phyloP scores from a whole-genome alignment of 139 green algal genomes.

The Coelastrella sp. region DNA sequence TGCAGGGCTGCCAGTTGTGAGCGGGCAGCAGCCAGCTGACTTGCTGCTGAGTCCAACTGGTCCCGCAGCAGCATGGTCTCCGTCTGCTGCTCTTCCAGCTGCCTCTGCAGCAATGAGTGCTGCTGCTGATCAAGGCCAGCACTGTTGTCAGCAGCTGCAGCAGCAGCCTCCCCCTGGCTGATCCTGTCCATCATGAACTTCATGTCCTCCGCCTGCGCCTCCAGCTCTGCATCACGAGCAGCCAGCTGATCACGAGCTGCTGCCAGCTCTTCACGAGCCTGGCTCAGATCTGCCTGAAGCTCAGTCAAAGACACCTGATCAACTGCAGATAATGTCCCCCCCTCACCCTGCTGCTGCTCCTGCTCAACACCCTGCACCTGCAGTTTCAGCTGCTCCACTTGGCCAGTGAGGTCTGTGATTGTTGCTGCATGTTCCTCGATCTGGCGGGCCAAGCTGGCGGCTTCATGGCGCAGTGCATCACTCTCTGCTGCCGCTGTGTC shows the following conservation, averaged over 20 bases:
- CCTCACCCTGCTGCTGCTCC: conserved; percentile 7
- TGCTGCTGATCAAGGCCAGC: background rate
- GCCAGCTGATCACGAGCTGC: background rate
- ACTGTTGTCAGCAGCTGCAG: background rate
- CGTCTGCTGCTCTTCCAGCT: conserved; percentile 2
- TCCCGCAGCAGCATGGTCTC: background rate
- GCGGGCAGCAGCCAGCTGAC: background rate
- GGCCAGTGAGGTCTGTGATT: background rate
- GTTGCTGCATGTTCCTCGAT: conserved; percentile 13
- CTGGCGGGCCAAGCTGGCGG: background rate
- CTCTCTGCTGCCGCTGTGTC: background rate
- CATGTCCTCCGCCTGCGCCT: conserved; percentile 39
- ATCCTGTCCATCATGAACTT: conserved; percentile 36
- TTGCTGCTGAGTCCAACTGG: background rate
- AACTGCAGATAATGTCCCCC: conserved; percentile 6
- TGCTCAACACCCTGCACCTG: conserved; percentile 22
- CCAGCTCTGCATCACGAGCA: conserved; percentile 36
- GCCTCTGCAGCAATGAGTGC: background rate
- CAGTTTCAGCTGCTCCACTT: conserved; percentile 31
- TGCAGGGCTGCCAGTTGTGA: conserved; percentile 24
- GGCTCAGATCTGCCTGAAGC: background rate
- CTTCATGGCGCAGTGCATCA: background rate
- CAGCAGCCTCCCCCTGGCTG: background rate
- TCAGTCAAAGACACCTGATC: background rate
- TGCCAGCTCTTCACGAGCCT: background rate